Evolutionary conservation across 106 monocot genomes (phyloP), one percentile per base, ranked within the genome.

Genomic region (Platanthera guangdongensis): DNA sequence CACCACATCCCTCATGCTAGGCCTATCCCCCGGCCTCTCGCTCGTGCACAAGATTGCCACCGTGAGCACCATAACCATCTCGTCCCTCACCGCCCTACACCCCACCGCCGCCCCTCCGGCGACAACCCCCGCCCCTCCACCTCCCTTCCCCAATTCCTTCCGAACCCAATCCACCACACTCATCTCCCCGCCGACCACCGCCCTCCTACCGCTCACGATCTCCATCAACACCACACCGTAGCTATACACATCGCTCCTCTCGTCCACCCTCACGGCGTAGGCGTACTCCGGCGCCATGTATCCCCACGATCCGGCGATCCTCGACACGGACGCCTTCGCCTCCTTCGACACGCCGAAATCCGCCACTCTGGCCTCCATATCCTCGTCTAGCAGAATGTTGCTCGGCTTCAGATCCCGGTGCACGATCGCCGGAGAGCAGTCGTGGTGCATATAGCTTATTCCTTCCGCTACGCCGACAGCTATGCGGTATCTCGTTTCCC

Each of bases 231-330:
- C 89, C 54, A 95, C 95, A 4, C 95, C 95, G 78, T 74, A 95
- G 80, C 95, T 95, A 64, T 95, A 95, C 30, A 95, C 71, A 69
- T 95, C 94, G 77, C 94, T 89, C 83, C 83, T 92, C 91, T 95
- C 92, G 72, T 95, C 90, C 48, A 95, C 95, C 74, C 81, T 85
- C 68, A 93, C 78, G 9, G 92, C 88, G 83, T 93, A 95, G 6
- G 95, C 92, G 52, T 95, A 95, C 77, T 95, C 95, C 88, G 95
- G 95, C 22, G 95, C 95, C 30, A 95, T 95, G 84, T 95, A 95
- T 78, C 95, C 92, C 71, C 77, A 95, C 52, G 95, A 95, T 32
- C 95, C 95, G 9, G 90, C 92, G 18, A 95, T 75, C 68, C 79
- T 88, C 19, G 85, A 57, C 60, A 76, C 78, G 10, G 82, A 74